Evolutionary conservation across 768 basidiomycete genomes (phyloP), one percentile per base, ranked within the genome.

Genomic region (Pholiota microspora): DNA sequence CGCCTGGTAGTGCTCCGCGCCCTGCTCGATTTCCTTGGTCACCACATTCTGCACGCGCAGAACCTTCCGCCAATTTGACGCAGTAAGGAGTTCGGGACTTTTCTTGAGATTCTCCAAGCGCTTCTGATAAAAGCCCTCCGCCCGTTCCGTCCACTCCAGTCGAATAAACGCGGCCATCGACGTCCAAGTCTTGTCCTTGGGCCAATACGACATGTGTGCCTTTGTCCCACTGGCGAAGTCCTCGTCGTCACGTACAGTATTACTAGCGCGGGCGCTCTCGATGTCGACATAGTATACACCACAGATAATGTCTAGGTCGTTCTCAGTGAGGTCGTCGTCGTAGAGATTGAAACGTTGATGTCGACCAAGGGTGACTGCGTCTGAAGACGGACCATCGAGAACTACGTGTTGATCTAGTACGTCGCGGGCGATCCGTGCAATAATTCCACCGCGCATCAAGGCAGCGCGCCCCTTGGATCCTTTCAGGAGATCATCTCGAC

Each of bases 401-500:
- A 64, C 60, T 9, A 51, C 18, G 29, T 13, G 2, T 27, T n/a
- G 8, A 27, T 47, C 45, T 7, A 47, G 27, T 12, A 47, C 45
- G 27, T 47, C 45, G 15, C 45, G 45, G 15, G 45, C 45, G 45
- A 47, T 47, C 3, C 45, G 23, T 2, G 15, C 18, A 10, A 47
- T 29, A n/a, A 47, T 25, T 2, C 45, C 45, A 6, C 45, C 45
- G 15, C 25, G 27, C 21, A 47, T 4, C 3, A 47, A 27, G 8
- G 45, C 45, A 9, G 45, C 45, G 27, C 45, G 45, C 6, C 45
- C 45, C n/a, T 27, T 4, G 8, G 45, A 27, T 27, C 45, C 27
- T 10, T n/a, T 25, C 15, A 47, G 45, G 13, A 47, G 45, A 24
- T 10, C 28, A 7, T 23, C 24, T 4, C 34, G 34, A 13, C 10